Base-by-base conservation (phyloP, 306 rosid species). In the Cicer yamashitae region DNA sequence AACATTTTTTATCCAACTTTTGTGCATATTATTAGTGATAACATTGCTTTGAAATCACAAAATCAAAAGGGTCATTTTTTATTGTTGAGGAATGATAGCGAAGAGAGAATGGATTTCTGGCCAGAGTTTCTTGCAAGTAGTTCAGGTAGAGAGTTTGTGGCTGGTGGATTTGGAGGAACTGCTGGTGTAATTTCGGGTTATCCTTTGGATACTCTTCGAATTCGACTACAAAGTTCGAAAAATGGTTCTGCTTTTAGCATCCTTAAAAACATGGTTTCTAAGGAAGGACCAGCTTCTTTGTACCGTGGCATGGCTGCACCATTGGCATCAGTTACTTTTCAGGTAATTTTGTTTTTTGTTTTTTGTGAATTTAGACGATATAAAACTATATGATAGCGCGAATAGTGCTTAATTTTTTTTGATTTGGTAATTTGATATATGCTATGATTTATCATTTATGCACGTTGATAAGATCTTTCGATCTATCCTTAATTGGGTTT, bases 271-370 rank as follows among this genome's bases (percentile, higher is more conserved):
- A 82, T 89, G 40, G 70, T 92, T 9, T 47, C 83, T 17, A 73
- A 66, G 6, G 89, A 89, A 82, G 99, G 98, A 47, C 88, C 88
- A 22, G 13, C 76, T 64, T 90, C 92, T 70, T 85, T 94, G 43
- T 94, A 89, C 84, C 85, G 91, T 69, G 98, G 99, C 84, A 94
- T 94, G 96, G 79, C 71, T 6, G 88, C 97, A 11, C 99, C 98
- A 7, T 78, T 94, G 75, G 96, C 91, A 6, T 84, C 97, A 8
- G 94, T 92, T 82, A 82, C 97, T 71, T 85, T 94, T 57, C 99
- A 94, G 99, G 99, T 60, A 60, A 10, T 11, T 30, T 25, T 57
- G 7, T 53, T 22, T 7, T 15, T 18, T 20, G 9, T 17, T 9
- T 9, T 5, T 56, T 20, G 7, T 9, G 38, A 18, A 54, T 54